Base-by-base conservation (phyloP, 306 rosid species). In the Pterocarpus santalinus region DNA sequence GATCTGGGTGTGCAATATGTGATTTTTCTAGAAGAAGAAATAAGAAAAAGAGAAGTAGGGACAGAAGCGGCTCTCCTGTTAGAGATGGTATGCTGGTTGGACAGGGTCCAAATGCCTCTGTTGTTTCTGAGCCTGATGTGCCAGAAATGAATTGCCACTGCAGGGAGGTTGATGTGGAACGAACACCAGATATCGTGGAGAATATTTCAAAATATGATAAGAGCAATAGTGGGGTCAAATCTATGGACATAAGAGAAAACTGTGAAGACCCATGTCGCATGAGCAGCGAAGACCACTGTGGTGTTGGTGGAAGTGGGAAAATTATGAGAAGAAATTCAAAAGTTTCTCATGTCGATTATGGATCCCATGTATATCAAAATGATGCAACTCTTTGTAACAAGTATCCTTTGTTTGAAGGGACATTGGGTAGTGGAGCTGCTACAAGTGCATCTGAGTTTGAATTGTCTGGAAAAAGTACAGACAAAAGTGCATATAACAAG, bases 1-100 rank as follows among this genome's bases (percentile, higher is more conserved):
- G 13, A 15, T 79, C 93, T 39, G 86, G 74, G 0, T 91, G 97
- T 85, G 92, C 90, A 81, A 92, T 60, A 71, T 8, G 83, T 61
- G 64, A 75, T 44, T 86, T 84, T 80, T 28, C 89, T 33, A 43
- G 51, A 41, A 72, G 7, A 16, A 9, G 69, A 49, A 75, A 36
- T 66, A 76, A 7, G 57, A 84, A 72, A 66, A 87, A 81, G 53
- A 81, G 87, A 85, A 76, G 28, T 1, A 76, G 80, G 79, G 51
- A 28, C 35, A 65, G 13, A 34, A 16, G 60, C 15, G 72, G 43
- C 43, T 65, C 77, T 51, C 52, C 79, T 46, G 56, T 60, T 39
- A 71, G 43, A 32, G 87, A 62, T 65, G 69, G 32, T 28, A 65
- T 57, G 17, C 39, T 60, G 41, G 61, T 71, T 55, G 61, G 60